Percentiles rank a stretch among this genome's conserved stretches.
Conservation (phyloP, 225 moss, liverwort and hornwort species). For the Marchantia paleacea region DNA sequence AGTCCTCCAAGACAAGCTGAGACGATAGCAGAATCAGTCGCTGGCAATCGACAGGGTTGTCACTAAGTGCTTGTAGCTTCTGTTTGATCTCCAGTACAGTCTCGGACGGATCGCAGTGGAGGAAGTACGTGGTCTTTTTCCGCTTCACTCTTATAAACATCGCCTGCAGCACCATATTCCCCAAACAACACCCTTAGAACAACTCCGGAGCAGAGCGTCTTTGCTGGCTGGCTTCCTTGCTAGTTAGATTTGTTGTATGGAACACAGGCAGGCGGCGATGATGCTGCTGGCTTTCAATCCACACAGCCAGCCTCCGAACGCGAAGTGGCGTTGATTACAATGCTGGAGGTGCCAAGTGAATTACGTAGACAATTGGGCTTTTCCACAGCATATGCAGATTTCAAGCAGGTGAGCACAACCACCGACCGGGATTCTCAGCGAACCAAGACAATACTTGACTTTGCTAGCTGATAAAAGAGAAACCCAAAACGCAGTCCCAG, state of each 20-base stretch:
- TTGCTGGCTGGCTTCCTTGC: neutral
- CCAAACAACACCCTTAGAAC: neutral
- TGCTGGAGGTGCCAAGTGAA: neutral
- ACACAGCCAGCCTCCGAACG: neutral
- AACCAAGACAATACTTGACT: neutral
- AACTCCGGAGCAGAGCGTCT: neutral
- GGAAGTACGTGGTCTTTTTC: constrained; percentile 87
- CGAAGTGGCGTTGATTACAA: neutral
- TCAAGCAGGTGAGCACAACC: neutral
- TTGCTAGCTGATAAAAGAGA: neutral
- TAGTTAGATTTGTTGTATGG: neutral
- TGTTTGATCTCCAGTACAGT: constrained; percentile 84
- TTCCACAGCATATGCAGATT: neutral
- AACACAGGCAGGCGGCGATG: neutral
- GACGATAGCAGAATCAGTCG: constrained; percentile 71
- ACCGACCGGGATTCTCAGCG: neutral
- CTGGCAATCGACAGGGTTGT: constrained; percentile 88
- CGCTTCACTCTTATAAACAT: constrained; percentile 98
- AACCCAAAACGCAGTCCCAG: neutral
- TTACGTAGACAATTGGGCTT: neutral
- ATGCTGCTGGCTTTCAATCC: neutral
- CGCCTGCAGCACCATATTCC: constrained; percentile 45
- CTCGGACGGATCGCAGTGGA: constrained; percentile 94
- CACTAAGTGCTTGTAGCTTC: constrained; percentile 84
- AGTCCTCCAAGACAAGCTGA: constrained; percentile 69